Evolutionary conservation across 768 basidiomycete species (phyloP).

Genomic region (Megacollybia marginata): DNA sequence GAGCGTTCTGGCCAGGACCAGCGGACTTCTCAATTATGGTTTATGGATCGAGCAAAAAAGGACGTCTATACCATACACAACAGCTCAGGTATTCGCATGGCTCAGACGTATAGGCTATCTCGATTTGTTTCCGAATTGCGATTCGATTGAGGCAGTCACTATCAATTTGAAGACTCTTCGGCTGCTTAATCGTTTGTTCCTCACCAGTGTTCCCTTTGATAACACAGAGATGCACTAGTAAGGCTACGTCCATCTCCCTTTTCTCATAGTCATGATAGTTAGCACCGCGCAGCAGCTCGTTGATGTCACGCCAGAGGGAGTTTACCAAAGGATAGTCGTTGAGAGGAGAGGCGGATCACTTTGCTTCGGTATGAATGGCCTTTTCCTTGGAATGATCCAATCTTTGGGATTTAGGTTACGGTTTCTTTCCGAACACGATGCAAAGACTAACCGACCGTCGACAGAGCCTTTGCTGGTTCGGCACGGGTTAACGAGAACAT

Average conservation of each 20-base stretch:
- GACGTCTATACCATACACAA: slow-evolving; percentile 14
- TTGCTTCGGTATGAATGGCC: slow-evolving; percentile 21
- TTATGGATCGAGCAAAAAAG: slow-evolving; percentile 17
- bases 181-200: slow-evolving; percentile 17
- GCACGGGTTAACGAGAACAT: slow-evolving; percentile 19
- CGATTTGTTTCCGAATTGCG: slow-evolving; percentile 5
- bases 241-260: slow-evolving; percentile 1
- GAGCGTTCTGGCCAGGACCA: background rate
- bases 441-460: too few species aligned
- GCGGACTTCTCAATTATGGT: slow-evolving; percentile 8
- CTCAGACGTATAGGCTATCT: slow-evolving; percentile 16
- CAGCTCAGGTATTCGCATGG: slow-evolving; percentile 15
- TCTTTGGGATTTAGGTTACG: slow-evolving; percentile 21
- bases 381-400: slow-evolving; percentile 20
- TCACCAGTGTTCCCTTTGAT: slow-evolving; percentile 29
- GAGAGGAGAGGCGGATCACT: slow-evolving; percentile 17
- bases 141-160: slow-evolving; percentile 13
- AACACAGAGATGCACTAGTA: slow-evolving; percentile 33
- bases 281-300: slow-evolving; percentile 18
- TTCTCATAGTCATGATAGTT: background rate
- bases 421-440: too few species aligned
- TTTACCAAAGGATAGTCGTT: slow-evolving; percentile 14
- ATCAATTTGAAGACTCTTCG: slow-evolving; percentile 19
- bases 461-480: slow-evolving; percentile 18
- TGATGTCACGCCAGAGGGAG: slow-evolving; percentile 17